Evolutionary conservation across 352 stramenopile species (phyloP).

Genomic region (Discostella stelligera): DNA sequence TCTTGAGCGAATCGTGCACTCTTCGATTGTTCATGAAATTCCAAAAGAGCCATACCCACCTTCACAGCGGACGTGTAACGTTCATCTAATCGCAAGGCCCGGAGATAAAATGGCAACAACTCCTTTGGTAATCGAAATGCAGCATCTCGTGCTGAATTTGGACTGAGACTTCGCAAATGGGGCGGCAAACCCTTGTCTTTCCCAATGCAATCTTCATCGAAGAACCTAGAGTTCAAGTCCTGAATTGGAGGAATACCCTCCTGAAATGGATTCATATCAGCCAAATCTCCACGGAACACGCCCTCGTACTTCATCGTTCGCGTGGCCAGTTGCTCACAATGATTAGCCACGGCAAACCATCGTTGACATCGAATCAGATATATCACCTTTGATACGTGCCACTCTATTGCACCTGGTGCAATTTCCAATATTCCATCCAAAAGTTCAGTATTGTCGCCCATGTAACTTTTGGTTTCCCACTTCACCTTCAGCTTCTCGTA

Average conservation of each 20-base stretch:
- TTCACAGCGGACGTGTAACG: conserved; percentile 14
- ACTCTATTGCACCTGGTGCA: conserved; percentile 27
- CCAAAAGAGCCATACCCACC: conserved; percentile 15
- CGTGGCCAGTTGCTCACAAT: conserved; percentile 61
- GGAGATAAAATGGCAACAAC: conserved; percentile 35
- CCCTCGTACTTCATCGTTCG: conserved; percentile 46
- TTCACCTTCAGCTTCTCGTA: conserved; percentile 20
- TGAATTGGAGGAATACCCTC: conserved; percentile 22
- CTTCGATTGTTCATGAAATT: conserved; percentile 10
- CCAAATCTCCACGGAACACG: conserved; percentile 59
- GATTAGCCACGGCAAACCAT: conserved; percentile 63
- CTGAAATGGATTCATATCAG: conserved; percentile 44
- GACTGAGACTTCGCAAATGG: conserved; percentile 21
- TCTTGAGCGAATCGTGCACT: not conserved
- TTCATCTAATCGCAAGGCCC: conserved; percentile 43
- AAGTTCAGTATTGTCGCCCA: conserved; percentile 31
- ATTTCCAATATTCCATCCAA: conserved; percentile 51
- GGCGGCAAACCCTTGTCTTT: conserved; percentile 7
- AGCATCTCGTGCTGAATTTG: conserved; percentile 25
- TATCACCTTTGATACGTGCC: conserved; percentile 56
- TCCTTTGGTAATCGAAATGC: conserved; percentile 27
- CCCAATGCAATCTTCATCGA: conserved; percentile 22
- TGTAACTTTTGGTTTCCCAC: conserved; percentile 3
- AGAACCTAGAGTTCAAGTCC: conserved; percentile 52
- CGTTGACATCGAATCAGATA: conserved; percentile 46